These are phyloP conservation scores for Starmerella geochares DNA, from an alignment of 805 yeast genomes.

Conservation along the genomic window DNA sequence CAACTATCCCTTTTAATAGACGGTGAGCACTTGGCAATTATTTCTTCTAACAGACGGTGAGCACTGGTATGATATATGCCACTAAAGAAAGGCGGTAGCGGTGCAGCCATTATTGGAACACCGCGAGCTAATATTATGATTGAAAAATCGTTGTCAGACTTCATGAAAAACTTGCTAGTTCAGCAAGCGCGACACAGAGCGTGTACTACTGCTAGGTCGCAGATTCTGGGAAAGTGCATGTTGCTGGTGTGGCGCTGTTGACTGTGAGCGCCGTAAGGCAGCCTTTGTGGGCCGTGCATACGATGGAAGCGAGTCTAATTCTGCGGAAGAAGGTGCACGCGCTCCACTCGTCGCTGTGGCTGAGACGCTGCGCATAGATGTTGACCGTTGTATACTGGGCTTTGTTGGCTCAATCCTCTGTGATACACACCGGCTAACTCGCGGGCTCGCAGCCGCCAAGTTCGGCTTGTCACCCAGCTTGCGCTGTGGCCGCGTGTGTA, in stretches of 20 bases:
- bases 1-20: too few species aligned
- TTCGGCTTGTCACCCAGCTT: background rate
- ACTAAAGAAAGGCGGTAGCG: too few species aligned
- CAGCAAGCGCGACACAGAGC: background rate
- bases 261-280: constrained; percentile 19
- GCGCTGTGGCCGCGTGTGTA: background rate
- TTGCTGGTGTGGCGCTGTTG: constrained; percentile 8
- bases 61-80: too few species aligned
- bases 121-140: too few species aligned
- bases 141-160: too few species aligned
- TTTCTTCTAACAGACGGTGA: too few species aligned
- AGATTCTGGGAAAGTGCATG: background rate
- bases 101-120: too few species aligned
- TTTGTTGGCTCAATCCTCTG: background rate
- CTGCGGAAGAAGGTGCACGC: background rate
- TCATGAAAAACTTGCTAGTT: background rate
- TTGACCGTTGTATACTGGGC: background rate
- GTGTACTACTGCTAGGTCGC: background rate
- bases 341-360: constrained; percentile 1
- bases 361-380: constrained; percentile 1
- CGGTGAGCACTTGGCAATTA: too few species aligned
- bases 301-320: constrained; percentile 14
- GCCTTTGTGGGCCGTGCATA: constrained; percentile 26
- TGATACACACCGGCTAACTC: background rate
- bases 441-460: background rate